A percentile compares a stretch with the other conserved stretches of the same genome.
phyloP scores from a whole-genome alignment of 1,139 yeast genomes.

The Nakaseomyces delphensis region DNA sequence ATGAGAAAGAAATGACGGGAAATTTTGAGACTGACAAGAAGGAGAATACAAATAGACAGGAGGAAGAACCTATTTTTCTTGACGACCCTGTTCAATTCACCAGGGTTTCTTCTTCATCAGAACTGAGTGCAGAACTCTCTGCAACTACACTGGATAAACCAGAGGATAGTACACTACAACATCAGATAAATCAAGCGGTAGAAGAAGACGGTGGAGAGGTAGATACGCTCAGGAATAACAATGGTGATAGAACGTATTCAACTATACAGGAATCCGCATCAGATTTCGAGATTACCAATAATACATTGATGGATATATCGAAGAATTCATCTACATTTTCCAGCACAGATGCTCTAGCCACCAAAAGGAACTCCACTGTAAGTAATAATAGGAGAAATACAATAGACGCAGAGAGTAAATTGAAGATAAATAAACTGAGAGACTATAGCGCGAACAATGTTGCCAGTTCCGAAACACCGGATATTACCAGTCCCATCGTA shows the following conservation, averaged over 20 bases:
- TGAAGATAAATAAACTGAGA: background rate
- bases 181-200: background rate
- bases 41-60: background rate
- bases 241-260: constrained; percentile 8
- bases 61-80: constrained; percentile 23
- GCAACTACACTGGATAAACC: constrained; percentile 10
- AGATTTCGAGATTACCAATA: constrained; percentile 1
- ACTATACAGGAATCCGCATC: constrained; percentile 7
- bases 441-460: background rate
- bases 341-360: constrained; percentile 6
- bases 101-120: constrained; percentile 34
- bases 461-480: background rate
- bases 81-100: constrained; percentile 36
- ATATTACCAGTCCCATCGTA: background rate
- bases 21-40: constrained; percentile 11
- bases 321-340: background rate
- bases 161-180: constrained; percentile 16
- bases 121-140: constrained; percentile 23
- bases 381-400: constrained; percentile 1
- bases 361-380: constrained; percentile 1
- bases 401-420: background rate
- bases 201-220: constrained; percentile 3
- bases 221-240: constrained; percentile 1
- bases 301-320: constrained; percentile 2
- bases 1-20: background rate